Evolutionary conservation across 257 asterid genomes (phyloP).

Genomic region (Penstemon barbatus): DNA sequence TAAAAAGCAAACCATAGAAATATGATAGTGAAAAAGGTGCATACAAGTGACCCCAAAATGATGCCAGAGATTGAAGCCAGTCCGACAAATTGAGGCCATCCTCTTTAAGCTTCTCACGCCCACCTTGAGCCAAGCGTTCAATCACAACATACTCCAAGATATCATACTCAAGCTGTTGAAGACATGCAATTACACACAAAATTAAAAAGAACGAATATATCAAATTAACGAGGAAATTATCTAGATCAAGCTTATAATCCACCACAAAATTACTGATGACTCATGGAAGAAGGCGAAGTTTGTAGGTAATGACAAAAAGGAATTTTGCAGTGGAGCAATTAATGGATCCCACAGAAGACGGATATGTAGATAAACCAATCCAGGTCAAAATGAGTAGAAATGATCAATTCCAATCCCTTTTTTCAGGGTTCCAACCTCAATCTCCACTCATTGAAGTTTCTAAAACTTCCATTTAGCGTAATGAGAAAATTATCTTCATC

Average conservation of each 20-base stretch:
- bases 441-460: too few species aligned
- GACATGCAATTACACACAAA: slow-evolving; percentile 24
- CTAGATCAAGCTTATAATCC: background rate
- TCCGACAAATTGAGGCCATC: slow-evolving; percentile 98
- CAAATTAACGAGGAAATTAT: slow-evolving; percentile 4
- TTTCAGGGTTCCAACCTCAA: too few species aligned
- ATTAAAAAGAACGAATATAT: slow-evolving; percentile 1
- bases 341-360: too few species aligned
- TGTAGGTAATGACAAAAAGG: background rate
- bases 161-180: slow-evolving; percentile 92
- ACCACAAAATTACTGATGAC: background rate
- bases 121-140: slow-evolving; percentile 97
- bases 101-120: slow-evolving; percentile 97
- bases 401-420: background rate
- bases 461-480: too few species aligned
- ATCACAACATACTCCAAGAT: slow-evolving; percentile 96
- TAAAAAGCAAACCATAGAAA: slow-evolving; percentile 30
- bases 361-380: too few species aligned
- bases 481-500: too few species aligned
- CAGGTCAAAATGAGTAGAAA: too few species aligned
- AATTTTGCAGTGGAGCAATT: background rate
- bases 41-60: slow-evolving; percentile 99
- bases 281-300: background rate
- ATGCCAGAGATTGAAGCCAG: slow-evolving; percentile 99
- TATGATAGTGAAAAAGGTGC: slow-evolving; percentile 42